Conservation (phyloP, 257 asterid species). For the Paraleonurus japonicus region DNA sequence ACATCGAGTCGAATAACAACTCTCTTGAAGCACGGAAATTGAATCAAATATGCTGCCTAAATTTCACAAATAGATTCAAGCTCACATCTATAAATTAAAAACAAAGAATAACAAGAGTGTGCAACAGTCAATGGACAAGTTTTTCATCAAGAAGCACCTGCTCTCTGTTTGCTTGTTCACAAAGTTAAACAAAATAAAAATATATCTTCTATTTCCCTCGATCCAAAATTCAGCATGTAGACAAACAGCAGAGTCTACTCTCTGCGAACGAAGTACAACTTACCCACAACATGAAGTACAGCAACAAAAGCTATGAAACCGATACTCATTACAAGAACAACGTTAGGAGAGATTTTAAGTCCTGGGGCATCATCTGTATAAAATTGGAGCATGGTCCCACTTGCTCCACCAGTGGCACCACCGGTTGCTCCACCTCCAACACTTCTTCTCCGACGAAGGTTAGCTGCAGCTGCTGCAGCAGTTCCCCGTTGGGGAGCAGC, state of each 20-base stretch:
- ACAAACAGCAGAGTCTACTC: conserved; percentile 28
- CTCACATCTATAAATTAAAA: background rate
- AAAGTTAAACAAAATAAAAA: background rate
- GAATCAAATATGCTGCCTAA: background rate
- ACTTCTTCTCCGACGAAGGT: conserved; percentile 45
- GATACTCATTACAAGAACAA: conserved; percentile 66
- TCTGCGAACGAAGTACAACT: conserved; percentile 61
- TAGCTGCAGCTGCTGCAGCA: conserved; percentile 63
- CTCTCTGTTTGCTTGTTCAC: background rate
- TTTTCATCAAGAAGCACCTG: background rate
- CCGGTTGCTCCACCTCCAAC: conserved; percentile 24
- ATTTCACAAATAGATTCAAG: background rate
- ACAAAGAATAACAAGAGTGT: background rate
- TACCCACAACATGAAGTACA: conserved; percentile 64
- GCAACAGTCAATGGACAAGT: background rate
- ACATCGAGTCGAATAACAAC: too few species aligned
- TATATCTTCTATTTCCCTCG: conserved; percentile 1
- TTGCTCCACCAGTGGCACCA: conserved; percentile 52
- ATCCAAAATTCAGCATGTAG: background rate
- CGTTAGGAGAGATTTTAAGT: conserved; percentile 63
- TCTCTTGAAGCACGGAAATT: too few species aligned
- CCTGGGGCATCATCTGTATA: conserved; percentile 73
- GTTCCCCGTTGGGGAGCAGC: conserved; percentile 52
- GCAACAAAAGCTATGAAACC: conserved; percentile 71
- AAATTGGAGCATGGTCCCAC: conserved; percentile 69